A percentile compares a stretch with the other conserved stretches of the same genome.
Evolutionary conservation across 2,329 filamentous ascomycete species (phyloP).

Genomic region (Talaromyces amestolkiae): DNA sequence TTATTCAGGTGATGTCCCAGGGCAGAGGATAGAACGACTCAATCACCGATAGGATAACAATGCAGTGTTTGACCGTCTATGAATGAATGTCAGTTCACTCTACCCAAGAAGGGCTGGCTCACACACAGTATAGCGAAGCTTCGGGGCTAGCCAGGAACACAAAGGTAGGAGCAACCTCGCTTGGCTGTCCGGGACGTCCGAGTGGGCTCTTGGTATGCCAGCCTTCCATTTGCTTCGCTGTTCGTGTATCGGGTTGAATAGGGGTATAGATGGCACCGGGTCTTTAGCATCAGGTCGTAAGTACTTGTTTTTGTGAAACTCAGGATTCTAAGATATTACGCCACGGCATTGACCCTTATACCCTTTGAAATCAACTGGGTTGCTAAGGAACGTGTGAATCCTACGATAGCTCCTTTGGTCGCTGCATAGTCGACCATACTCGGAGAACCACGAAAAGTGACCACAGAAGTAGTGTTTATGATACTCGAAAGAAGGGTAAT

Average conservation of each 20-base stretch:
- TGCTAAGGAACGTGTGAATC: slow-evolving; percentile 55
- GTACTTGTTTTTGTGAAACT: background rate
- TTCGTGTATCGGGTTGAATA: slow-evolving; percentile 36
- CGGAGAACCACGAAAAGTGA: slow-evolving; percentile 54
- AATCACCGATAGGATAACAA: slow-evolving; percentile 37
- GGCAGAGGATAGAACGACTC: background rate
- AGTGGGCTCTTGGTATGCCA: slow-evolving; percentile 31
- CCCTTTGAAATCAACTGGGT: slow-evolving; percentile 56
- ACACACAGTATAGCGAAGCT: slow-evolving; percentile 37
- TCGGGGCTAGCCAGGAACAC: slow-evolving; percentile 39
- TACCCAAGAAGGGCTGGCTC: background rate
- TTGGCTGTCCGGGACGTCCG: slow-evolving; percentile 38
- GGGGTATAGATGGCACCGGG: slow-evolving; percentile 37
- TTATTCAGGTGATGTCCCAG: background rate
- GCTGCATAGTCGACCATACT: slow-evolving; percentile 56
- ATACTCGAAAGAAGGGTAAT: slow-evolving; percentile 39
- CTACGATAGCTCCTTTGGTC: slow-evolving; percentile 59
- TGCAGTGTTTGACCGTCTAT: slow-evolving; percentile 38
- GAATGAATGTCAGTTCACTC: slow-evolving; percentile 1
- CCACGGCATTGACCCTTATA: slow-evolving; percentile 54
- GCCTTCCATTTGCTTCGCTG: slow-evolving; percentile 35
- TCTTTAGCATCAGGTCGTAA: slow-evolving; percentile 21
- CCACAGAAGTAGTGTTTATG: slow-evolving; percentile 56
- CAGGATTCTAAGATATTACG: slow-evolving; percentile 29
- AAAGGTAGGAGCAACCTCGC: slow-evolving; percentile 42